Conservation (phyloP, 2,329 filamentous ascomycete genomes). For the Furcasterigmium sp. region DNA sequence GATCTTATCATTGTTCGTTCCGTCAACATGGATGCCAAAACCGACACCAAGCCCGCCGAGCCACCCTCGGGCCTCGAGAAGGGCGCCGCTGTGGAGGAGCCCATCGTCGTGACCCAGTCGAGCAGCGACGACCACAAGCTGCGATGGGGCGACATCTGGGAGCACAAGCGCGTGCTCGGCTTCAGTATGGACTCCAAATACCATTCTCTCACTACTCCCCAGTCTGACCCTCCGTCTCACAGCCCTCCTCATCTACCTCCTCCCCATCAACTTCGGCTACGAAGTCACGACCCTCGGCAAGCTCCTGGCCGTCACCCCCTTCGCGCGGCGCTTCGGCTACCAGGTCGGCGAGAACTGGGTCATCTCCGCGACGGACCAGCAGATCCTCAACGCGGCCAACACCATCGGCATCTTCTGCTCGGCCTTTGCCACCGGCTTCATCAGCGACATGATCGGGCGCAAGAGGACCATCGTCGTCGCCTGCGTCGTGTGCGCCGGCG, state of each 20-base stretch:
- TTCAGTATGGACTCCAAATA: constrained; percentile 12
- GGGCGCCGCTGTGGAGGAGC: not conserved
- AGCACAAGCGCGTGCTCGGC: constrained; percentile 12
- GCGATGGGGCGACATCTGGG: constrained; percentile 11
- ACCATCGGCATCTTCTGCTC: constrained; percentile 22
- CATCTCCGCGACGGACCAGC: constrained; percentile 19
- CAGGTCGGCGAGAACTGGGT: constrained; percentile 11
- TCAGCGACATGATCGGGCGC: constrained; percentile 19
- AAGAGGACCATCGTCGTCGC: constrained; percentile 18
- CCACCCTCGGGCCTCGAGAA: not conserved
- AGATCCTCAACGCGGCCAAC: constrained; percentile 22
- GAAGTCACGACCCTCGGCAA: constrained; percentile 22
- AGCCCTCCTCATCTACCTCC: constrained; percentile 21
- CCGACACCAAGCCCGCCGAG: not conserved
- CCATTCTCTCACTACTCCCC: too few species aligned
- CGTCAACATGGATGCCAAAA: not conserved
- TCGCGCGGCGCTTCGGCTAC: constrained; percentile 18
- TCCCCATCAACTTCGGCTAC: constrained; percentile 24
- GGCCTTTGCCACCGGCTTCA: constrained; percentile 19
- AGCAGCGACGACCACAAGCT: not conserved
- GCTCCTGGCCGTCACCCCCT: constrained; percentile 20
- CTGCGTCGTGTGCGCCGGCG: constrained; percentile 16
- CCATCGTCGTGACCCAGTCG: not conserved
- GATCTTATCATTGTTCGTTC: not conserved
- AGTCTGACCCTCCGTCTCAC: not conserved